Evolutionary conservation across 2,329 filamentous ascomycete genomes (phyloP).

Genomic region (Coniella vitis): DNA sequence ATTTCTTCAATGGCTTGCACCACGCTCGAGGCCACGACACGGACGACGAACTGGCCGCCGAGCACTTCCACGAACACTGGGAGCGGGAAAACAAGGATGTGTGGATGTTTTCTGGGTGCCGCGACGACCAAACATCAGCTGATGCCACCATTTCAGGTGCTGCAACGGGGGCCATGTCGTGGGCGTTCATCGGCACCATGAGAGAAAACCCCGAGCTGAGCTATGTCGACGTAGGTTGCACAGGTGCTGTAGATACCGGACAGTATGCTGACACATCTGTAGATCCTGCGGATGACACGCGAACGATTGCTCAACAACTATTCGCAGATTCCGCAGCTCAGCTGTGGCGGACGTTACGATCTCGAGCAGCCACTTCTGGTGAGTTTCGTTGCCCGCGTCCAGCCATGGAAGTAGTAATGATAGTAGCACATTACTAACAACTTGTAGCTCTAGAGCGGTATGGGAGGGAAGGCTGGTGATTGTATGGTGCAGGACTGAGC

Average conservation of each 20-base stretch:
- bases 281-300: slow-evolving; percentile 21
- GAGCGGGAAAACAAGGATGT: slow-evolving; percentile 32
- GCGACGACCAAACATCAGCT: slow-evolving; percentile 32
- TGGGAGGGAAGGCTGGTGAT: too few relatives aligned
- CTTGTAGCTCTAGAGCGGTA: slow-evolving; percentile 6
- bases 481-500: not conserved
- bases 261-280: slow-evolving; percentile 3
- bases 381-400: not conserved
- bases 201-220: slow-evolving; percentile 25
- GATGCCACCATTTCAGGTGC: slow-evolving; percentile 30
- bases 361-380: slow-evolving; percentile 21
- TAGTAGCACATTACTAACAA: slow-evolving; percentile 3
- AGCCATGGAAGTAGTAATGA: not conserved
- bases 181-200: slow-evolving; percentile 29
- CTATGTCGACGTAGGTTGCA: slow-evolving; percentile 24
- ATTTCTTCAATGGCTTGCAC: slow-evolving; percentile 45
- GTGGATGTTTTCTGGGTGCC: slow-evolving; percentile 35
- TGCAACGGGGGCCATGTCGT: slow-evolving; percentile 33
- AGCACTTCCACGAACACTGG: slow-evolving; percentile 37
- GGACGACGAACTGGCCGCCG: slow-evolving; percentile 31
- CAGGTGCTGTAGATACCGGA: not conserved
- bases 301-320: slow-evolving; percentile 19
- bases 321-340: slow-evolving; percentile 23
- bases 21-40: slow-evolving; percentile 36
- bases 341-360: slow-evolving; percentile 24